Base-by-base conservation (phyloP, 805 yeast genomes). In the Sungouiella thailandica region DNA sequence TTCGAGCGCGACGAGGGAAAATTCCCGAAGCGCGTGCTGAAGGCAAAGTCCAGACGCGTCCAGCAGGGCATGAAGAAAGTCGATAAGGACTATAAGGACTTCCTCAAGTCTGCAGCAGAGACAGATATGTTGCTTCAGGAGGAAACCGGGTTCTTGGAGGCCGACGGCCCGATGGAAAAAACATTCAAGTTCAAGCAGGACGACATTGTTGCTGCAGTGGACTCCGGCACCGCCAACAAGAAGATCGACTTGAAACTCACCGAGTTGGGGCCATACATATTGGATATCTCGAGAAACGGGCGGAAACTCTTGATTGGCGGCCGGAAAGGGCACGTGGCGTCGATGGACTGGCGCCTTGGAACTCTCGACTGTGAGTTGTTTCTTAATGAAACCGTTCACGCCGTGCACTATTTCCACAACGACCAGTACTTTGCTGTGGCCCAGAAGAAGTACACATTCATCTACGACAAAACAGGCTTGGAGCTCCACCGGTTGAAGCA, bases 381-480 rank as follows among this genome's bases (percentile, higher is more conserved):
- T 52, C 65, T 93, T 15, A 80, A 83, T 50, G 99, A 93, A 61
- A 87, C 97, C 0, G 86, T 89, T 8, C 76, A 85, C 51, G 93
- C 89, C 2, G 96, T 89, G 17, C 84, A 88, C 52, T 88, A 83
- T 61, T 67, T 93, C 41, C 97, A 90, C 52, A 88, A 83, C 53
- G 94, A 89, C 53, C 96, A 88, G 59, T 88, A 69, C 59, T 88
- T 86, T 64, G 99, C 99, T 0, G 96, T 81, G 12, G 97, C 99
- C 2, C 99, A 93, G 62, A 89, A 88, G 62, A 89, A 87, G 57
- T 86, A 90, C 59, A 84, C 93, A 0, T 93, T 82, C 56, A 84
- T 93, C 23, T 93, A 93, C 58, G 96, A 93, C 59, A 80, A 81
- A 45, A 77, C 80, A 41, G 99, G 99, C 18, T 72, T 82, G 34